Conservation (phyloP, 192 early-diverging fungal genomes). For the Obelidium mucronatum region DNA sequence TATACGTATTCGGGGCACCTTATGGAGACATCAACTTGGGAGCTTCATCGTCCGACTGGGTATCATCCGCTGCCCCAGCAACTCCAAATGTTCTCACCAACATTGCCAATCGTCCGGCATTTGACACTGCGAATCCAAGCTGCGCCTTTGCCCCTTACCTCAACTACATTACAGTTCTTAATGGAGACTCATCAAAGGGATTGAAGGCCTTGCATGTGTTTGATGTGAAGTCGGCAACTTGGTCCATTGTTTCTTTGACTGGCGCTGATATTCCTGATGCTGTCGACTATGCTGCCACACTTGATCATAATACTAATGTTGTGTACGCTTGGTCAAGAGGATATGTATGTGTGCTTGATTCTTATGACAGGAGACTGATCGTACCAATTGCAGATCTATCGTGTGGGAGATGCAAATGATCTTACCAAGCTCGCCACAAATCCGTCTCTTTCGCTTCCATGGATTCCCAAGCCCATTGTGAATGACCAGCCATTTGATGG, state of each 20-base stretch:
- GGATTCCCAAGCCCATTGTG: slow-evolving; percentile 2
- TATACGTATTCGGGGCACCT: slow-evolving; percentile 25
- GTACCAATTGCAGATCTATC: neutral
- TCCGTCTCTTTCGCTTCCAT: neutral
- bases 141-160: slow-evolving; percentile 18
- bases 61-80: slow-evolving; percentile 7
- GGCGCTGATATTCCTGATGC: neutral
- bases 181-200: slow-evolving; percentile 6
- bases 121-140: slow-evolving; percentile 26
- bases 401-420: slow-evolving; percentile 13
- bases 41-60: slow-evolving; percentile 7
- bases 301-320: slow-evolving; percentile 30
- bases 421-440: neutral
- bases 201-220: slow-evolving; percentile 21
- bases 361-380: neutral
- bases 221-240: neutral
- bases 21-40: slow-evolving; percentile 34
- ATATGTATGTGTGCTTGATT: neutral
- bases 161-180: slow-evolving; percentile 12
- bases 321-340: slow-evolving; percentile 25
- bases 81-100: neutral
- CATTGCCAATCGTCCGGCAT: slow-evolving; percentile 19
- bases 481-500: slow-evolving; percentile 29
- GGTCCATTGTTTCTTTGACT: slow-evolving; percentile 7
- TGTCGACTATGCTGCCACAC: slow-evolving; percentile 2